Base-by-base conservation (phyloP, 768 basidiomycete genomes). In the Xerocomus spinulosus region DNA sequence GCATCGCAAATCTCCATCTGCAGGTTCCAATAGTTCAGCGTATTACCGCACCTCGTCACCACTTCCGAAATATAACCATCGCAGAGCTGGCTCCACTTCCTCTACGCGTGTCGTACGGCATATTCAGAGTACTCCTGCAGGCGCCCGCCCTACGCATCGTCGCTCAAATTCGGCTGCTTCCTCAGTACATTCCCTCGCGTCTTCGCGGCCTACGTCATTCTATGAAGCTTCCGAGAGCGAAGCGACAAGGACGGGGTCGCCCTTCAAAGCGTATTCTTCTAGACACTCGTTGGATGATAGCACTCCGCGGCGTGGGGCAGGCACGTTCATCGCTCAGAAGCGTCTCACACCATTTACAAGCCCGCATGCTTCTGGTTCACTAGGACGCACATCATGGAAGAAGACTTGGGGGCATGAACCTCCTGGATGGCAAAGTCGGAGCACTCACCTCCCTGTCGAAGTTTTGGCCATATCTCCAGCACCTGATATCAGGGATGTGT, bases 351-450 rank as follows among this genome's bases (percentile, higher is more conserved):
- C 87, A 1, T 88, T 89, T 62, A 69, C 71, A 55, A 83, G 78
- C 54, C 82, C 82, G 5, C 71, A 73, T 51, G 57, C 64, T 15
- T 72, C 70, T 45, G 68, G 70, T 26, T 71, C 74, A 4, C 60
- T 81, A 42, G 80, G 85, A 26, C 79, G 82, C 25, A 82, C 85
- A 18, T 85, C 85, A 61, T 92, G 90, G 90, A 91, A 88, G 73
- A 90, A 89, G 65, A 80, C 84, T 7, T 92, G 90, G 90, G 90
- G 90, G 1, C 69, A 83, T 24, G 87, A 92, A 57, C 90, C 89
- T 6, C 87, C 89, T 18, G 89, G 88, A 15, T 91, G 88, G 87
- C 83, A 87, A 54, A 76, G 72, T 29, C 78, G 85, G 4, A 65
- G 64, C 42, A 75, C 70, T n/a, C 83, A 83, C 58, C 66, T 83